phyloP scores from a whole-genome alignment of 257 asterid genomes.

The Osmanthus fragrans region DNA sequence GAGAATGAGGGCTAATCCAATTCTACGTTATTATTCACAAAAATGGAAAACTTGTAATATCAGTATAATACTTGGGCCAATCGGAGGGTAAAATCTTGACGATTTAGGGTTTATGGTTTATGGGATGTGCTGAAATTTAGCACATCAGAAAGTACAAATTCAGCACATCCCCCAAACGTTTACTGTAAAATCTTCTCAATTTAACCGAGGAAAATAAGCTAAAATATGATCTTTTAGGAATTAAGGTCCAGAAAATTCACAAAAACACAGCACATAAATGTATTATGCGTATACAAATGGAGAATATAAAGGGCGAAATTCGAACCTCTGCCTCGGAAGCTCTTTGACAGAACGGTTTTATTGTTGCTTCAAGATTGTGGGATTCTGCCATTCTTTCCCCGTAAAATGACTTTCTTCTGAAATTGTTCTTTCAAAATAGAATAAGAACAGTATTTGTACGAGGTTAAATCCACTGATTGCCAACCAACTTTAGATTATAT shows the following conservation, averaged over 20 bases:
- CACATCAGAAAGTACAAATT: not conserved
- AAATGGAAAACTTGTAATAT: not conserved
- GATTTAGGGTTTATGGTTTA: not conserved
- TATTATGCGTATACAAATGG: not conserved
- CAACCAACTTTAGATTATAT: too few species aligned
- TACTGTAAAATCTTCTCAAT: not conserved
- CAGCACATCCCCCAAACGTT: not conserved
- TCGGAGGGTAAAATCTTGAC: not conserved
- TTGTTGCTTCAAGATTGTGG: slow-evolving; percentile 42
- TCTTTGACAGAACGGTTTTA: slow-evolving; percentile 71
- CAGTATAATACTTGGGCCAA: not conserved
- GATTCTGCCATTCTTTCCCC: slow-evolving; percentile 33
- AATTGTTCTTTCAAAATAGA: too few species aligned
- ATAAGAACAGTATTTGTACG: too few species aligned
- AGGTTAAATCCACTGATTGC: too few species aligned
- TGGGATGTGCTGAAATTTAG: not conserved
- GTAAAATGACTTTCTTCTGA: not conserved
- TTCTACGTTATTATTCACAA: not conserved
- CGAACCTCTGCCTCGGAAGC: slow-evolving; percentile 85
- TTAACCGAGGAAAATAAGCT: not conserved
- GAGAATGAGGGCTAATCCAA: not conserved
- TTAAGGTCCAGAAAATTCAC: not conserved
- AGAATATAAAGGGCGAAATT: not conserved
- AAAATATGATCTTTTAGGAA: not conserved
- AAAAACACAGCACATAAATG: not conserved